Base-by-base conservation (phyloP, 176 grass and related monocot genomes). In the Tuctoria greenei region DNA sequence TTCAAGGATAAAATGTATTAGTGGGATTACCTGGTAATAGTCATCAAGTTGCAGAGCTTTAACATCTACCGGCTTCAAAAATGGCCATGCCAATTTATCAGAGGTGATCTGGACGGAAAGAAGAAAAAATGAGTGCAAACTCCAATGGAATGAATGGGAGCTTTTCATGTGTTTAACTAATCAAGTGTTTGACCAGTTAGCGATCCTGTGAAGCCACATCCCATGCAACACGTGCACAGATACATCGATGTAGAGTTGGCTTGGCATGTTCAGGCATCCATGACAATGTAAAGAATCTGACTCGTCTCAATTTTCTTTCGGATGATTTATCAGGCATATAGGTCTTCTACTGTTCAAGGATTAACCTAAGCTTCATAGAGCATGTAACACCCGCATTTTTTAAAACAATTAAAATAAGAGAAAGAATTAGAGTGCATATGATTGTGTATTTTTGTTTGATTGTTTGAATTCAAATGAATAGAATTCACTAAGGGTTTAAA, bases 21-120 rank as follows among this genome's bases (percentile, higher is more conserved):
- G 11, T 23, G 69, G 64, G 13, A 23, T 78, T 87, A 97, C 93
- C 79, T 93, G 80, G 67, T 97, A 36, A 79, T 93, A 97, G 47
- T 97, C 95, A 85, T 83, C 73, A 73, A 90, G 79, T n/a, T 86
- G 17, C 66, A 93, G 88, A 10, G 43, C 79, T 79, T 87, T 77
- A 70, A 88, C 88, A 79, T 97, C 95, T 61, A 97, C 95, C 6
- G 95, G 95, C 4, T 89, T 27, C 81, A 91, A 64, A 89, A 97
- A 93, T 66, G 88, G 95, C 39, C 54, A 59, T 6, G 95, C 84
- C 84, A 82, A 86, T 72, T 90, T 80, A 64, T 93, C 67, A 78
- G 70, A 76, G 31, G 84, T 89, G 66, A 97, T 85, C 93, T 97
- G 82, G 44, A 84, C 64, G 40, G 73, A 83, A 55, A 77, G 44